phyloP scores from a whole-genome alignment of 768 basidiomycete species.

The Termitomyces sp. region DNA sequence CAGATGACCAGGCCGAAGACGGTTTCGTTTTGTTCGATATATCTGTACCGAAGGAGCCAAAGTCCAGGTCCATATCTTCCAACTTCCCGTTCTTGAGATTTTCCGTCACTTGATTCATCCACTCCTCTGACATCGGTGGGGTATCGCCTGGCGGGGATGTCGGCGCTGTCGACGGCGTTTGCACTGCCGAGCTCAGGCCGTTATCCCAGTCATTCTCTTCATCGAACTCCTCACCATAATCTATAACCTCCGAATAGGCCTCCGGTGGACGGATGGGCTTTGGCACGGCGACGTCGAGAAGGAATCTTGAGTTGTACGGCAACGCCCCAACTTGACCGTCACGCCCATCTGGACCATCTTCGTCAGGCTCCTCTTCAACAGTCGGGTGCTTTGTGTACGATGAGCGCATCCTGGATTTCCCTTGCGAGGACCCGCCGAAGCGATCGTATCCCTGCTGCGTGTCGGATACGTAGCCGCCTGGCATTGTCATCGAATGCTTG shows the following conservation, averaged over 20 bases:
- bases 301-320: conserved; percentile 29
- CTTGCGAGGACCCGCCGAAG: neutral
- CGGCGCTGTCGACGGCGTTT: conserved; percentile 25
- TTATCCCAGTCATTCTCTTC: conserved; percentile 16
- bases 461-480: conserved; percentile 4
- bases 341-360: conserved; percentile 28
- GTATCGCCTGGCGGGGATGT: conserved; percentile 23
- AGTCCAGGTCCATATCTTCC: conserved; percentile 9
- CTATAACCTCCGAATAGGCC: conserved; percentile 35
- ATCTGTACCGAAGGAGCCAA: conserved; percentile 6
- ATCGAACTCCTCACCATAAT: conserved; percentile 24
- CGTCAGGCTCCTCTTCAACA: conserved; percentile 44
- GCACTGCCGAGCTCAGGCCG: conserved; percentile 19
- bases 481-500: conserved; percentile 6
- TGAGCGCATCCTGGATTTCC: neutral
- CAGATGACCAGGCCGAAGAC: conserved; percentile 1
- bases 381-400: conserved; percentile 31
- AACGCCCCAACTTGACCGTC: conserved; percentile 23
- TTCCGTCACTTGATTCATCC: conserved; percentile 22
- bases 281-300: conserved; percentile 37
- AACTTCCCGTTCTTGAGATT: conserved; percentile 18
- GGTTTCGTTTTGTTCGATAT: conserved; percentile 1
- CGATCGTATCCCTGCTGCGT: neutral
- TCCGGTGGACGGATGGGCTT: conserved; percentile 37
- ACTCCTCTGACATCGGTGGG: conserved; percentile 22